These are phyloP conservation scores for Elongisporangium prolatum DNA, from an alignment of 352 stramenopile species.

Conservation along the genomic window DNA sequence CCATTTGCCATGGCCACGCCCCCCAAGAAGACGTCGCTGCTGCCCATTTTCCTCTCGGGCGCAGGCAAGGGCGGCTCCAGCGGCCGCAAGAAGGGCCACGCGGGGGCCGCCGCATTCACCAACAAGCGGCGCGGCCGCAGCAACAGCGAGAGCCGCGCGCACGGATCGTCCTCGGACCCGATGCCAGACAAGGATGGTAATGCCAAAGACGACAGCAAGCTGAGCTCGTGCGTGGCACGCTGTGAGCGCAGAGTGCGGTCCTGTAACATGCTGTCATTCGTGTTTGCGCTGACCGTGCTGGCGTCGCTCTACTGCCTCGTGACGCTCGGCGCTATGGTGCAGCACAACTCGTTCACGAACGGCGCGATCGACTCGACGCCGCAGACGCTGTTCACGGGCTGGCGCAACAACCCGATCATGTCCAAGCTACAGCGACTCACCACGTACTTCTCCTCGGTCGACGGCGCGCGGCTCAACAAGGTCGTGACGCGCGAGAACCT, in stretches of 20 bases:
- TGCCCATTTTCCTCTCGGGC: conserved; percentile 30
- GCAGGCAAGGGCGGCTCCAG: conserved; percentile 15
- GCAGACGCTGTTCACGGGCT: conserved; percentile 27
- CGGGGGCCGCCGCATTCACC: conserved; percentile 9
- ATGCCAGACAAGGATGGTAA: background rate
- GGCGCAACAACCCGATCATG: conserved; percentile 36
- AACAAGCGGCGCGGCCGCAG: conserved; percentile 22
- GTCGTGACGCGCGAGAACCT: conserved; percentile 8
- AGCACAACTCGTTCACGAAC: conserved; percentile 37
- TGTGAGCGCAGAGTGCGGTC: conserved; percentile 8
- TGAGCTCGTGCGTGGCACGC: conserved; percentile 8
- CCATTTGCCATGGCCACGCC: conserved; percentile 21
- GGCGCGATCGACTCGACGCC: conserved; percentile 25
- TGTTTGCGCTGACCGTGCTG: conserved; percentile 11
- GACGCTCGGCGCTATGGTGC: conserved; percentile 40
- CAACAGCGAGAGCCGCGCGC: conserved; percentile 11
- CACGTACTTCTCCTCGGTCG: conserved; percentile 27
- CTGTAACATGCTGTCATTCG: conserved; percentile 41
- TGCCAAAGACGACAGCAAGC: background rate
- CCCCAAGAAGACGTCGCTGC: conserved; percentile 28
- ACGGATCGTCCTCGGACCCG: conserved; percentile 2
- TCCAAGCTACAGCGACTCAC: conserved; percentile 32
- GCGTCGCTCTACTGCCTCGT: conserved; percentile 47
- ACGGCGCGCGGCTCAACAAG: conserved; percentile 16
- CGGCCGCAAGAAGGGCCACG: conserved; percentile 22